phyloP scores from a whole-genome alignment of 2,329 filamentous ascomycete genomes.

The Cladosporium sp. region DNA sequence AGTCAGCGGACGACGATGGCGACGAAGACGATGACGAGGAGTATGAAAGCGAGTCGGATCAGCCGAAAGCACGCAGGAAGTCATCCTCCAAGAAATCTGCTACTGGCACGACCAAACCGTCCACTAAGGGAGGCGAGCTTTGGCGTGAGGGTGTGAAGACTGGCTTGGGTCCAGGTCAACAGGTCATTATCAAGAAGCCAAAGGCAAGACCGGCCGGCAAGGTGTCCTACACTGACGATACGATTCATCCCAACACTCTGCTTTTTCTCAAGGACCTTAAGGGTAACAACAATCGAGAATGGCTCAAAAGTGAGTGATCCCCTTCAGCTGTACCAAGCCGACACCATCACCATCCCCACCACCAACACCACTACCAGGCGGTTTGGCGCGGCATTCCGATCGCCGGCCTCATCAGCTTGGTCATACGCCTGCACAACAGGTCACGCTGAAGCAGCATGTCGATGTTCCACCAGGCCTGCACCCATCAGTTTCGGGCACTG shows the following conservation, averaged over 20 bases:
- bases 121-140: constrained; percentile 25
- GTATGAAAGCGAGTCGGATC: constrained; percentile 28
- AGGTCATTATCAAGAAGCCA: constrained; percentile 57
- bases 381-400: no score
- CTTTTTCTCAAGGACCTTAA: constrained; percentile 54
- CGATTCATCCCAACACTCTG: constrained; percentile 58
- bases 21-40: constrained; percentile 30
- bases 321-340: no score
- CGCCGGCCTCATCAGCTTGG: no score
- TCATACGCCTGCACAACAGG: no score
- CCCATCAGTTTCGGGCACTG: no score
- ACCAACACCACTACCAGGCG: no score
- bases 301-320: constrained; percentile 52
- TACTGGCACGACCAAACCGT: neutral
- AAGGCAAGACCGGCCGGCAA: constrained; percentile 55
- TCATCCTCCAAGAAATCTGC: constrained; percentile 18
- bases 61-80: constrained; percentile 14
- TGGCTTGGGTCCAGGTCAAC: constrained; percentile 52
- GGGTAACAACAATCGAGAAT: constrained; percentile 56
- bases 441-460: no score
- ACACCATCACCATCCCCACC: neutral
- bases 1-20: constrained; percentile 29
- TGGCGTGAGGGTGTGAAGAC: constrained; percentile 52
- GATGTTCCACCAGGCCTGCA: no score
- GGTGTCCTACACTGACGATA: constrained; percentile 51